Conservation (phyloP, 495 filamentous ascomycete species). For the Cercophora samala region DNA sequence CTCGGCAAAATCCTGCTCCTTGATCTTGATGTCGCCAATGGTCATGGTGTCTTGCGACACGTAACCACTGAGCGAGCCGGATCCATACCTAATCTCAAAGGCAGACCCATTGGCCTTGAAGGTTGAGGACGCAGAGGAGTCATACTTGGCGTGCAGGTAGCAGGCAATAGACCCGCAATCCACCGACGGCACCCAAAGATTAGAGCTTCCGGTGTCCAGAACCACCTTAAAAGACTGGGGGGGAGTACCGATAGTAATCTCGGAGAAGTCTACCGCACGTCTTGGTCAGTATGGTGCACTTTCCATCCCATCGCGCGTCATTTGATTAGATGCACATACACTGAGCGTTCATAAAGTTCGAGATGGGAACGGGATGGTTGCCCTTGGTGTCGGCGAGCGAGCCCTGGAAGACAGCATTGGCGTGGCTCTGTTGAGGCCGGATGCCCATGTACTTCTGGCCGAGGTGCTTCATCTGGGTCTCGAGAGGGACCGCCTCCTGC, state of each 20-base stretch:
- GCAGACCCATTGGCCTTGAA: constrained; percentile 88
- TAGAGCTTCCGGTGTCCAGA: constrained; percentile 97
- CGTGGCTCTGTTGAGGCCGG: constrained; percentile 59
- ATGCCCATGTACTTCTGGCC: constrained; percentile 93
- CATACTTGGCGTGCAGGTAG: constrained; percentile 96
- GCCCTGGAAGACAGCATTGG: constrained; percentile 74
- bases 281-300: not conserved
- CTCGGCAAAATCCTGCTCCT: constrained; percentile 91
- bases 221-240: constrained; percentile 97
- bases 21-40: constrained; percentile 85
- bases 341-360: constrained; percentile 98
- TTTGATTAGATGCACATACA: constrained; percentile 57
- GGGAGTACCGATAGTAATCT: constrained; percentile 88
- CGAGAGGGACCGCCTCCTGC: constrained; percentile 73
- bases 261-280: constrained; percentile 78
- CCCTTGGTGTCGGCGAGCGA: constrained; percentile 61
- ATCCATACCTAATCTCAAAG: constrained; percentile 95
- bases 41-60: constrained; percentile 80
- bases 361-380: constrained; percentile 81
- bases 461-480: constrained; percentile 73
- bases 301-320: not conserved
- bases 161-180: constrained; percentile 95
- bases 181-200: constrained; percentile 94
- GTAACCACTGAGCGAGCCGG: constrained; percentile 90
- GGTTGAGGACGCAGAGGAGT: constrained; percentile 83